Conservation (phyloP, 2,329 filamentous ascomycete species). For the Colletotrichum karsti region DNA sequence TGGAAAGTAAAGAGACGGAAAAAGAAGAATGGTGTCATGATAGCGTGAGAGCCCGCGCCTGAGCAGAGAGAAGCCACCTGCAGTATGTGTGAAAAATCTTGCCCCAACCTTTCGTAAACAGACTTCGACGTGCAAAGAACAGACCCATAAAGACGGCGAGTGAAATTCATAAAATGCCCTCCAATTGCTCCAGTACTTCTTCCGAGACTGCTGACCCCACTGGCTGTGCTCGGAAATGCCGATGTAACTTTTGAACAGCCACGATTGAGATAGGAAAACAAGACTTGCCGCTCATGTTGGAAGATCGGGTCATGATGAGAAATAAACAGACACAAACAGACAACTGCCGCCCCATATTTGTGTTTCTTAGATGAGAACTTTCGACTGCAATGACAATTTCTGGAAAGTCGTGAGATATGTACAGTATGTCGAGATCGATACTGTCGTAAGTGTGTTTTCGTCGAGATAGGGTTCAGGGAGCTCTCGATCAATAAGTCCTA, state of each 20-base stretch:
- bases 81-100: neutral
- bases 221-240: constrained; percentile 12
- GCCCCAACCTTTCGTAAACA: neutral
- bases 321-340: neutral
- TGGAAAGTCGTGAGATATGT: neutral
- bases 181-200: neutral
- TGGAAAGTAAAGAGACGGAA: neutral
- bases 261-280: constrained; percentile 8
- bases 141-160: neutral
- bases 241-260: constrained; percentile 19
- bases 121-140: neutral
- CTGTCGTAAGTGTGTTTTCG: neutral
- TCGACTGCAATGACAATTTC: neutral
- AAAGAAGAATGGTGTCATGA: constrained; percentile 15
- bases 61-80: neutral
- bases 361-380: neutral
- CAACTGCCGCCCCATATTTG: neutral
- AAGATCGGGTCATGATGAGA: neutral
- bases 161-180: neutral
- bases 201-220: constrained; percentile 3
- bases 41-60: constrained; percentile 8
- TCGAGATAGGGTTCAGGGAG: neutral
- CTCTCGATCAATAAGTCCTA: too few species aligned
- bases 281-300: neutral
- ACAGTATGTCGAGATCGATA: neutral